A percentile compares a stretch with the other conserved stretches of the same genome.
These are phyloP conservation scores for Clavaria fumosa DNA, from an alignment of 768 basidiomycete species.

Conservation along the genomic window DNA sequence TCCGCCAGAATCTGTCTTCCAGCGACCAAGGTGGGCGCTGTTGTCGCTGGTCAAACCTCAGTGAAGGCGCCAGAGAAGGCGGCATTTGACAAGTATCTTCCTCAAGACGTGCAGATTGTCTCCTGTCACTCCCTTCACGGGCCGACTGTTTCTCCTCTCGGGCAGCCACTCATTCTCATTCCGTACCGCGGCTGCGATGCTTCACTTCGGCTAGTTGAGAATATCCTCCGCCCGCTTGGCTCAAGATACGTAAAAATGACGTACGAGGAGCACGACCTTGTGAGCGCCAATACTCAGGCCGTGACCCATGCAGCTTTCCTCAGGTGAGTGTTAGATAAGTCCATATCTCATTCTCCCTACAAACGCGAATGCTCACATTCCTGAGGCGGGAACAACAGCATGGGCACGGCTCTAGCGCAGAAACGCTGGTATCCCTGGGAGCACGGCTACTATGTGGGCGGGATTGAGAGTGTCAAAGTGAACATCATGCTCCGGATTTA, in stretches of 20 bases:
- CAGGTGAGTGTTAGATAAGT: conserved; percentile 37
- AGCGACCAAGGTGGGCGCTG: conserved; percentile 88
- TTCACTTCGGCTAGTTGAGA: conserved; percentile 64
- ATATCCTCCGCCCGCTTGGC: conserved; percentile 60
- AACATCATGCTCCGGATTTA: conserved; percentile 96
- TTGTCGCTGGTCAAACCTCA: conserved; percentile 92
- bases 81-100: conserved; percentile 83
- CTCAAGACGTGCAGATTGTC: conserved; percentile 73
- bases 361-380: conserved; percentile 3
- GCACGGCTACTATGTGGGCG: conserved; percentile 84
- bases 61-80: conserved; percentile 88
- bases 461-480: conserved; percentile 95
- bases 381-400: conserved; percentile 49
- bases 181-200: conserved; percentile 61
- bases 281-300: conserved; percentile 97
- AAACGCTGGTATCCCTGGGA: conserved; percentile 86
- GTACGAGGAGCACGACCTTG: conserved; percentile 93
- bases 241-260: conserved; percentile 83
- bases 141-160: conserved; percentile 72
- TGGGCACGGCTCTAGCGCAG: conserved; percentile 93
- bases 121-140: conserved; percentile 94
- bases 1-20: too few species aligned
- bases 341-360: background rate
- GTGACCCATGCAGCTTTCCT: conserved; percentile 97
- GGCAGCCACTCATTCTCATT: conserved; percentile 84